Evolutionary conservation across 768 basidiomycete genomes (phyloP).

Genomic region (Suillus alpinus): DNA sequence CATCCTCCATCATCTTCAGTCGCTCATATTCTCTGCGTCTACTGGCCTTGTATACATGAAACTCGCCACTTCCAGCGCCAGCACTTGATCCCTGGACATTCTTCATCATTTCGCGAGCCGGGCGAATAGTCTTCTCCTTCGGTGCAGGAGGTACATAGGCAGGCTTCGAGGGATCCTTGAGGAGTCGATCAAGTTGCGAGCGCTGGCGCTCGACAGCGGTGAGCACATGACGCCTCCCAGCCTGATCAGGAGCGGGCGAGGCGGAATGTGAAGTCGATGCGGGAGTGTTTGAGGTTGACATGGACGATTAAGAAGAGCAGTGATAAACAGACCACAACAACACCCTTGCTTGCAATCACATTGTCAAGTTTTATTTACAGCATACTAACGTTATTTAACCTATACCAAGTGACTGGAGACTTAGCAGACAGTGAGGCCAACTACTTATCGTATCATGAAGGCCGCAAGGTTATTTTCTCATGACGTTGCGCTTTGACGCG

Average conservation of each 20-base stretch:
- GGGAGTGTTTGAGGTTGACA: slow-evolving; percentile 30
- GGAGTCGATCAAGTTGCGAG: slow-evolving; percentile 77
- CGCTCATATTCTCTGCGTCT: slow-evolving; percentile 94
- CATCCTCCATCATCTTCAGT: slow-evolving; percentile 86
- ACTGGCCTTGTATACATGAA: slow-evolving; percentile 97
- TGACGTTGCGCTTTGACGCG: background rate
- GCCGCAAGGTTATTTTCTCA: background rate
- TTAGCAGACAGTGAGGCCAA: background rate
- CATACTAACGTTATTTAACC: background rate
- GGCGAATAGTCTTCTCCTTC: slow-evolving; percentile 76
- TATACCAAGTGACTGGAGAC: background rate
- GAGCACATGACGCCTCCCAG: slow-evolving; percentile 41
- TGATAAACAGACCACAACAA: slow-evolving; percentile 22
- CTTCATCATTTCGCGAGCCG: slow-evolving; percentile 97
- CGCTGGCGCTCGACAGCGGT: slow-evolving; percentile 53
- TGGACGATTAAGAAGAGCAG: slow-evolving; percentile 14
- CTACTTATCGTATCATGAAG: background rate
- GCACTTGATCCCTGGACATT: slow-evolving; percentile 98
- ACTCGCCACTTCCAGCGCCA: slow-evolving; percentile 95
- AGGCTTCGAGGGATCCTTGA: slow-evolving; percentile 85
- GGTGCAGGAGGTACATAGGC: slow-evolving; percentile 77
- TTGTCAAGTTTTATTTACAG: background rate
- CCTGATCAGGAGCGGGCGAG: slow-evolving; percentile 27
- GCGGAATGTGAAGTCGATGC: slow-evolving; percentile 27
- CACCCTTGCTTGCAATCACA: too few relatives aligned